Evolutionary conservation across 352 stramenopile species (phyloP).

Genomic region (Blastocystis sp.): DNA sequence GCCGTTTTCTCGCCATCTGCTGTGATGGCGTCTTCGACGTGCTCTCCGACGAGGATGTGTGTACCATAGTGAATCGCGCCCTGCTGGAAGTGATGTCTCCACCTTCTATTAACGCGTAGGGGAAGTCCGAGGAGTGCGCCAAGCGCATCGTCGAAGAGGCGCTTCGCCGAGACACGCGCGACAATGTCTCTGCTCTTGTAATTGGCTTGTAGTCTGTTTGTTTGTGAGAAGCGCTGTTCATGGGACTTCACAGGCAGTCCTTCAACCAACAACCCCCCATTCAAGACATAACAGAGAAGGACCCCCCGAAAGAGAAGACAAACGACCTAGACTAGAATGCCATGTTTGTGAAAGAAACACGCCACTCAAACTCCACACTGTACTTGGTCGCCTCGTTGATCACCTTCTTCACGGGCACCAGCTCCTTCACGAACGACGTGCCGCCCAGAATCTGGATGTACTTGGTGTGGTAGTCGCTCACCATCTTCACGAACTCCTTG

Average conservation of each 20-base stretch:
- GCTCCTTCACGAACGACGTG: constrained; percentile 60
- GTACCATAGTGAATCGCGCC: constrained; percentile 29
- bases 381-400: constrained; percentile 58
- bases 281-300: background rate
- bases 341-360: background rate
- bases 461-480: constrained; percentile 56
- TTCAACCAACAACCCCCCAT: background rate
- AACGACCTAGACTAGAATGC: background rate
- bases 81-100: background rate
- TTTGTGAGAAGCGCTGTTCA: background rate
- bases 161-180: constrained; percentile 28
- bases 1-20: constrained; percentile 37
- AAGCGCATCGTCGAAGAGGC: constrained; percentile 54
- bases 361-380: constrained; percentile 39
- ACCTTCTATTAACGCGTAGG: background rate
- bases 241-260: background rate
- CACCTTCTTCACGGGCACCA: constrained; percentile 46
- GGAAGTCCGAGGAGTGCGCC: background rate
- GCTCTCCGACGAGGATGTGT: constrained; percentile 66
- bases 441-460: constrained; percentile 64
- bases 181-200: constrained; percentile 65
- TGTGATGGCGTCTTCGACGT: constrained; percentile 69
- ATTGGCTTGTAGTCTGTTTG: constrained; percentile 40
- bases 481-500: constrained; percentile 61
- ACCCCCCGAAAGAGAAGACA: background rate